Evolutionary conservation across 2,329 filamentous ascomycete genomes (phyloP), one percentile per base, ranked within the genome.

Genomic region (Cryphonectria japonica): DNA sequence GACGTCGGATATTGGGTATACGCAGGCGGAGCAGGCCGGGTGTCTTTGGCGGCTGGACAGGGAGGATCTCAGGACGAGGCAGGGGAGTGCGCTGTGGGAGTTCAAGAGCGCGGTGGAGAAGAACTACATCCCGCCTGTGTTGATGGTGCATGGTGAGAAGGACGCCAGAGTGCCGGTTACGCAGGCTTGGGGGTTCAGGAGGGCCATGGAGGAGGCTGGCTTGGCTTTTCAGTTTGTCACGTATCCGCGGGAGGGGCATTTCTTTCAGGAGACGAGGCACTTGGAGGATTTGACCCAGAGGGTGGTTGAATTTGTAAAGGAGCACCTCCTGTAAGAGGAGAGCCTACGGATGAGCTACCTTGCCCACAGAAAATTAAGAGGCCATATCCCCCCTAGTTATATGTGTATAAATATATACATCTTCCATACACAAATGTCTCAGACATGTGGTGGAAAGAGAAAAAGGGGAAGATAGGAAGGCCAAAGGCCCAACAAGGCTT

Each of bases 221-320:
- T 52, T 80, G 70, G 74, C 76, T 19, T 80, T 75, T 70, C 77
- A 81, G 69, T 76, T 79, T 67, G 79, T 80, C 16, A 76, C 71
- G 19, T 82, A 81, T 75, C 80, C 80, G 22, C 72, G 78, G 22
- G 77, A 81, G 68, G 69, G 67, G 19, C 80, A 82, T 73, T 34
- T 73, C 19, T 64, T 79, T n/a, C 66, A 37, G 66, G 79, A 80
- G 75, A 76, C 75, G 73, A 77, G 71, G 67, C 77, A 77, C 69
- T 29, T 75, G 37, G 66, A 76, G 57, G 78, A 79, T 70, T 75
- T 78, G 73, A 67, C 73, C 32, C 59, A 73, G 69, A 74, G 78
- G 66, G 67, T 75, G 54, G 59, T 75, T 69, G 62, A 67, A 67
- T 77, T 69, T 52, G 63, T 67, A 3, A 59, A 71, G 46, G 54